Evolutionary conservation across 2,329 filamentous ascomycete species (phyloP), one percentile per base, ranked within the genome.

Genomic region (Ascochyta rabiei): DNA sequence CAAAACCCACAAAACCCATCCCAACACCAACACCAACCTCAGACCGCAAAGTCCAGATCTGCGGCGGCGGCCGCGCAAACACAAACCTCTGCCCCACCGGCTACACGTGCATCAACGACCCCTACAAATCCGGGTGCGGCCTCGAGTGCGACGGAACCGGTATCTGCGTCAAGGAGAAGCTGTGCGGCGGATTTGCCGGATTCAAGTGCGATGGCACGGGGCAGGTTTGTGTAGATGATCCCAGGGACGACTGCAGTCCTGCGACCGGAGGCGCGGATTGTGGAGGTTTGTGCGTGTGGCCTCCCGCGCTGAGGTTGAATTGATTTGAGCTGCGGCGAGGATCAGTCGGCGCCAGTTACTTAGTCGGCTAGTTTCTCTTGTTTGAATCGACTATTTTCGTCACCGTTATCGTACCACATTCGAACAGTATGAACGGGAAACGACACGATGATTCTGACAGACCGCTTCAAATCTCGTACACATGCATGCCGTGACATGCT

Each of bases 151-250:
- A 74, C 48, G 61, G 55, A 2, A 38, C 56, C 0, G 74, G 74
- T 21, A 71, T 76, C 9, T 76, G 74, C 35, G 72, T 75, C 13
- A 57, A 66, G 43, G 62, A 72, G 7, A 64, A 66, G 48, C 33
- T 71, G 41, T 80, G 79, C 56, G 77, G 78, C 23, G 79, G 78
- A 0, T 73, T 80, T 47, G 73, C 70, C 0, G 77, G 70, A 1
- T 62, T 72, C 18, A 26, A 2, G 2, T 80, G 79, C 55, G 53
- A 63, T 6, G 38, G 50, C 4, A 37, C 51, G 10, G 71, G 68
- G 1, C 66, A 73, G 66, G 63, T 66, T 9, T 81, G 79, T 52
- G 61, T 75, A 30, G 78, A 81, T 66, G 75, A 80, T 57, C 75
- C 77, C 5, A 61, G 71, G 10, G 79, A 81, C 58, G 66, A 71